Conservation (phyloP, 78 protist genomes). For the Chrysochromulina parva region DNA sequence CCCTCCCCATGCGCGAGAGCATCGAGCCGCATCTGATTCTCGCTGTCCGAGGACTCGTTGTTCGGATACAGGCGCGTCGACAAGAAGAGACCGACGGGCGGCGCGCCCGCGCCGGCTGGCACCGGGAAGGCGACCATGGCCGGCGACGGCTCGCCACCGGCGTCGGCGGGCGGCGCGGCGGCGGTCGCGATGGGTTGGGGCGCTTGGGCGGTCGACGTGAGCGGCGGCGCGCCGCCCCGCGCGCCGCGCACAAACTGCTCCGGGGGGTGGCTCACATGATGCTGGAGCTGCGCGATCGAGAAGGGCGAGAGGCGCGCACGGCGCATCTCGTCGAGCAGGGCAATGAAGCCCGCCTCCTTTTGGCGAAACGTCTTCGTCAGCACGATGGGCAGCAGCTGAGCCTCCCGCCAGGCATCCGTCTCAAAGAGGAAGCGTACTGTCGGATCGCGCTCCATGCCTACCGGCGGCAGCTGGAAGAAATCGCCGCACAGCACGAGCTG, state of each 20-base stretch:
- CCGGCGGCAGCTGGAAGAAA: slow-evolving; percentile 70
- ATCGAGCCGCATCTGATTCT: neutral
- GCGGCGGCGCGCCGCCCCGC: too few relatives aligned
- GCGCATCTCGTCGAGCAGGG: slow-evolving; percentile 29
- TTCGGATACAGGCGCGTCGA: neutral
- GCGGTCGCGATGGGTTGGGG: too few relatives aligned
- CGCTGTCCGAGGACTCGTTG: neutral
- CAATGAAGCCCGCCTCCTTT: neutral
- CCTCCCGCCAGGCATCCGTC: neutral
- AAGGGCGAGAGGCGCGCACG: neutral
- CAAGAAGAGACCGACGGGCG: too few relatives aligned
- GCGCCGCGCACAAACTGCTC: too few relatives aligned
- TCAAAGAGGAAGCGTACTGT: neutral
- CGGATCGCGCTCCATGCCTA: neutral
- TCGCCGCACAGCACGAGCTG: slow-evolving; percentile 83
- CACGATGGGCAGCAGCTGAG: neutral
- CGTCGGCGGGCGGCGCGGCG: too few relatives aligned
- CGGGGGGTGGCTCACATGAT: too few relatives aligned
- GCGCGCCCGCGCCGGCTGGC: too few relatives aligned
- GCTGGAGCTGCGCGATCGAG: neutral
- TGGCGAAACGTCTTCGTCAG: slow-evolving; percentile 16
- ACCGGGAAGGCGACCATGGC: too few relatives aligned
- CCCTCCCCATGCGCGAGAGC: too few relatives aligned
- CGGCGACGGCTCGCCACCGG: too few relatives aligned
- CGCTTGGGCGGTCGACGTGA: too few relatives aligned